Base-by-base conservation (phyloP, 2,329 filamentous ascomycete species). In the Paraconiothyrium brasiliense region DNA sequence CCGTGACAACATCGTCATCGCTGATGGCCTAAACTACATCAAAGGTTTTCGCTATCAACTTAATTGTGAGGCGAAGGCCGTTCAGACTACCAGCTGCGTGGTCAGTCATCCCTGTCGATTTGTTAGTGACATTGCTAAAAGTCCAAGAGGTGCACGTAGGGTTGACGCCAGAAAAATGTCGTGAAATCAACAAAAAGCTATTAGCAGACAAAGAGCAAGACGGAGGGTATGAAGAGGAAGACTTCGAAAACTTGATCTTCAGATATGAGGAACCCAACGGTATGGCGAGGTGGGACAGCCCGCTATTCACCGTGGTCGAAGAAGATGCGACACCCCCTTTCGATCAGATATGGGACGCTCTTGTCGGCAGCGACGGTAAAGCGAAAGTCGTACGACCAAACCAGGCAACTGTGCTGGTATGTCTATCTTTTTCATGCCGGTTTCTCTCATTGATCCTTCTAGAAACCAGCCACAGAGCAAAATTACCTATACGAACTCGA, bases 1-100 rank as follows among this genome's bases (percentile, higher is more conserved):
- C 62, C 86, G 88, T 59, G 87, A 88, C 71, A 90, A 92, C 72
- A 88, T 96, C 60, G 91, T 95, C 56, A 87, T 96, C 50, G 86
- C 93, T 16, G 92, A 96, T 75, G 89, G 89, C 1, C 81, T 92
- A 62, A 95, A 95, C 79, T 96, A 95, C 79, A 96, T 96, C 81
- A 95, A 95, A 78, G 92, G 92, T 41, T 95, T 92, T 87, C 85
- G 92, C 52, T 96, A 96, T 76, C 92, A 96, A 82, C 83, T 96
- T 24, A 90, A 90, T 77, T 94, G 92, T 81, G 92, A 95, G 79
- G 88, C 92, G 41, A 95, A 95, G 79, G 92, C 92, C 51, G 81
- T 92, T 57, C 83, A 89, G 65, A 95, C 92, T 3, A 87, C 90
- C 3, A 91, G 87, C 78, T 93, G 90, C 71, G 87, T 95, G 59